These are phyloP conservation scores for Pyrenula massariospora DNA, from an alignment of 495 filamentous ascomycete genomes.

Conservation along the genomic window DNA sequence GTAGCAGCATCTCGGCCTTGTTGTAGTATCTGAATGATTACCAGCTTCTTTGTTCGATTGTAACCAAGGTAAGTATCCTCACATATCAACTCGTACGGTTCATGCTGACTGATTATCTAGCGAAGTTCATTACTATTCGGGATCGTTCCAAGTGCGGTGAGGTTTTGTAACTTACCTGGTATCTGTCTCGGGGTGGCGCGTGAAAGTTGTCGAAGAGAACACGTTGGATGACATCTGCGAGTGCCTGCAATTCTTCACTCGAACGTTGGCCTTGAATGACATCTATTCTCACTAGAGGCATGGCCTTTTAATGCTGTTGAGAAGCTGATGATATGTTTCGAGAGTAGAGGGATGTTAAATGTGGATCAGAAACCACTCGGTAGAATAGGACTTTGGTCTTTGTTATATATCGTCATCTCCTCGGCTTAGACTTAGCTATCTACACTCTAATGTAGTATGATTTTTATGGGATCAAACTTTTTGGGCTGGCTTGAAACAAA, in stretches of 20 bases:
- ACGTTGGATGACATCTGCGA: conserved; percentile 5
- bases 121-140: background rate
- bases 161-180: conserved; percentile 2
- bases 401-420: background rate
- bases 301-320: background rate
- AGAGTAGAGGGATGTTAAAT: background rate
- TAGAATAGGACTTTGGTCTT: background rate
- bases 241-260: background rate
- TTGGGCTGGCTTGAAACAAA: background rate
- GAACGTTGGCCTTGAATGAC: conserved; percentile 4
- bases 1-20: conserved; percentile 6
- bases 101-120: conserved; percentile 10
- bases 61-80: conserved; percentile 7
- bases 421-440: background rate
- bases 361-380: background rate
- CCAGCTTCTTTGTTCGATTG: conserved; percentile 3
- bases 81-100: conserved; percentile 8
- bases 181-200: conserved; percentile 6
- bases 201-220: conserved; percentile 5
- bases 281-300: conserved; percentile 10
- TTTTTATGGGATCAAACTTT: background rate
- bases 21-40: conserved; percentile 11
- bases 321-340: background rate
- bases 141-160: background rate
- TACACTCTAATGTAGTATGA: background rate